phyloP scores from a whole-genome alignment of 345 rosid species.

The Sisymbrium irio region DNA sequence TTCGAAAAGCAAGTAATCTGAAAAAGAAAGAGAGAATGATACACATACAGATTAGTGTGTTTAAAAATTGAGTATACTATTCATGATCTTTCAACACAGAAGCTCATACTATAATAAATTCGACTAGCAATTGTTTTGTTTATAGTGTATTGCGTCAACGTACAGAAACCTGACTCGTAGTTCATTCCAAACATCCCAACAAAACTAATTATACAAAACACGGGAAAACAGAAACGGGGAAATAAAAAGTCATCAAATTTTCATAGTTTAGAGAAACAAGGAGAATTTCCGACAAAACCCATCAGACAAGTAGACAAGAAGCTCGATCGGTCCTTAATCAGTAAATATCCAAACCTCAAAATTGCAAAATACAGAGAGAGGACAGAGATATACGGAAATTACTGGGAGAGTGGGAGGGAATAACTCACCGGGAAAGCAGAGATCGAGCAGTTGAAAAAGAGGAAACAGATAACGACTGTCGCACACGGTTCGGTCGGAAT shows the following conservation, averaged over 20 bases:
- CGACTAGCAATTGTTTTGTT: too few relatives aligned
- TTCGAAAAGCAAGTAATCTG: conserved; percentile 9
- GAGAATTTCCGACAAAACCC: conserved; percentile 1
- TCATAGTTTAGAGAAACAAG: background rate
- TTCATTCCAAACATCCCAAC: background rate
- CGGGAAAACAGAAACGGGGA: background rate
- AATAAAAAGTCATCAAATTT: background rate
- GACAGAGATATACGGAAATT: background rate
- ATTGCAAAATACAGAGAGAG: background rate
- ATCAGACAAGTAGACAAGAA: background rate
- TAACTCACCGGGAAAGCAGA: background rate
- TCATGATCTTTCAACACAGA: background rate
- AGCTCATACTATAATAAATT: background rate
- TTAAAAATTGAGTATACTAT: background rate
- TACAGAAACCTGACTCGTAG: background rate
- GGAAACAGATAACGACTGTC: background rate
- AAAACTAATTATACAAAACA: background rate
- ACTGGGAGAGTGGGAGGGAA: background rate
- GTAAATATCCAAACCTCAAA: background rate
- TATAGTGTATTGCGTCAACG: background rate
- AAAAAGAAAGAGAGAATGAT: background rate
- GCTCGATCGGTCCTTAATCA: background rate
- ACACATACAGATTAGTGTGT: background rate
- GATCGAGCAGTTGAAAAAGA: background rate
- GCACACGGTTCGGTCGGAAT: background rate